phyloP scores from a whole-genome alignment of 768 basidiomycete genomes.

The Pleurotus eryngii region DNA sequence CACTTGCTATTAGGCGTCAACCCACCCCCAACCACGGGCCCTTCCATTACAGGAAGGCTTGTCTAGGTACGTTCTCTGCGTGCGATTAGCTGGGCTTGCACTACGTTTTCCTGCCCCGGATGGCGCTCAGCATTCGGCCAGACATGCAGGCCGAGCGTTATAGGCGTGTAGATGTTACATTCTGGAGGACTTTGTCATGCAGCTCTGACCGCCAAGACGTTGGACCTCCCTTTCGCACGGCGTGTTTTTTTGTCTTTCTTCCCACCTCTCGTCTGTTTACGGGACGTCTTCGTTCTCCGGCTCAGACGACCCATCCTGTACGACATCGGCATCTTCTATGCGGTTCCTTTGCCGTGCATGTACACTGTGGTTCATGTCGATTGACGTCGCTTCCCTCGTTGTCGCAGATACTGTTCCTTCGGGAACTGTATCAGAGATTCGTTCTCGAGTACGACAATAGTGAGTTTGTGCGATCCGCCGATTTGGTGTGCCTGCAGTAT shows the following conservation, averaged over 20 bases:
- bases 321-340: neutral
- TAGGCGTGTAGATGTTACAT: neutral
- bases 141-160: neutral
- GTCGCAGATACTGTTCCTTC: neutral
- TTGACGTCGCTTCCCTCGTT: neutral
- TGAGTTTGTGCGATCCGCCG: conserved; percentile 8
- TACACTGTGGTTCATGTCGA: neutral
- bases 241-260: neutral
- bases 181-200: neutral
- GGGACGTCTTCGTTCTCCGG: neutral
- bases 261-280: conserved; percentile 2
- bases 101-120: conserved; percentile 1
- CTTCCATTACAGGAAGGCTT: conserved; percentile 5
- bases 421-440: conserved; percentile 9
- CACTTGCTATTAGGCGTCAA: neutral
- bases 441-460: conserved; percentile 45
- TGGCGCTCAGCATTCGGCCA: neutral
- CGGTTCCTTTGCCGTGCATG: neutral
- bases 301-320: neutral
- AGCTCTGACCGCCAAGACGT: conserved; percentile 6
- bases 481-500: neutral
- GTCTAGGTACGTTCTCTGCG: conserved; percentile 2
- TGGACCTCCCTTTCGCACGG: neutral
- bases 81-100: conserved; percentile 2
- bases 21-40: conserved; percentile 5